Evolutionary conservation across 257 asterid genomes (phyloP).

Genomic region (Solanum raphanifolium): DNA sequence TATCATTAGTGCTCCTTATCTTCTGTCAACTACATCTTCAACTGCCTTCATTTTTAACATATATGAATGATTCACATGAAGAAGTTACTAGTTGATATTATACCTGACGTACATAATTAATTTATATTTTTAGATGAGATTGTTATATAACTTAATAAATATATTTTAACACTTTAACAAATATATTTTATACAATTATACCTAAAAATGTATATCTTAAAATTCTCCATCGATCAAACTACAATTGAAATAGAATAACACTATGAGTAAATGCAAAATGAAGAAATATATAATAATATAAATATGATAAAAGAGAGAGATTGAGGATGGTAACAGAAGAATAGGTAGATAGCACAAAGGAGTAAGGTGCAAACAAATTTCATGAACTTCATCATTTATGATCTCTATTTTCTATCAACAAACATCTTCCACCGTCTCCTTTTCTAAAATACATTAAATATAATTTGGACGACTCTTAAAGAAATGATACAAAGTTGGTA

Average conservation of each 20-base stretch:
- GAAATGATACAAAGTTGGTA: not conserved
- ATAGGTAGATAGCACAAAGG: conserved; percentile 61
- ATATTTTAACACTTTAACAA: not conserved
- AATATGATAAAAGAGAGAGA: not conserved
- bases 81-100: not conserved
- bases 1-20: conserved; percentile 26
- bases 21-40: conserved; percentile 28
- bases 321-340: conserved; percentile 39
- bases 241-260: not conserved
- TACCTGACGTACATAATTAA: no score
- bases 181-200: not conserved
- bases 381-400: not conserved
- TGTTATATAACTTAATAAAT: not conserved
- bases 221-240: not conserved
- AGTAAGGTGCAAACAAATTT: conserved; percentile 24
- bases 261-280: not conserved
- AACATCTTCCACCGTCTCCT: not conserved
- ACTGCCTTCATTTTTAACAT: not conserved
- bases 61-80: not conserved
- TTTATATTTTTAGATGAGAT: not conserved
- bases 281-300: not conserved
- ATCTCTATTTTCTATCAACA: not conserved
- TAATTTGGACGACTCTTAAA: not conserved
- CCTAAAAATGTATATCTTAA: not conserved
- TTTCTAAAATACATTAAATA: no score